Conservation (phyloP, 805 yeast genomes). For the Kodamaea fukazawae region DNA sequence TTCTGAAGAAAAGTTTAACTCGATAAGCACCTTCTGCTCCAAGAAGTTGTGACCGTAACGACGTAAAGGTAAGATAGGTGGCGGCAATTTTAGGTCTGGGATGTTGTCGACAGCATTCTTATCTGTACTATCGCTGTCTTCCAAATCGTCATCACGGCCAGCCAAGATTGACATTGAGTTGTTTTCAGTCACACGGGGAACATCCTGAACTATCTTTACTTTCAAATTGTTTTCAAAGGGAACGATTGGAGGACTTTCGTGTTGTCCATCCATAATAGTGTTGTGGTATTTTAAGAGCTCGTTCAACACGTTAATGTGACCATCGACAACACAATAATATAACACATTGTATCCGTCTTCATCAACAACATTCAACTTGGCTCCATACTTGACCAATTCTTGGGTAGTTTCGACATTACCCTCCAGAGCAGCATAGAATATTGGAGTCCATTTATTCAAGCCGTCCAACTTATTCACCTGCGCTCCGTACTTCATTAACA, state of each 20-base stretch:
- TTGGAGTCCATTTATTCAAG: conserved; percentile 90
- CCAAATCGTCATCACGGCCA: conserved; percentile 33
- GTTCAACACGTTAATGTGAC: conserved; percentile 79
- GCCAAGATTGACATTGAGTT: conserved; percentile 27
- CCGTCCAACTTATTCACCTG: conserved; percentile 78
- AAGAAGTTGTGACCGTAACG: conserved; percentile 94
- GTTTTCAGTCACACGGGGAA: background rate
- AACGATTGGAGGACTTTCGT: conserved; percentile 2
- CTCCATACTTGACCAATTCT: conserved; percentile 70
- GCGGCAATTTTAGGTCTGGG: conserved; percentile 90
- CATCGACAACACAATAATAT: conserved; percentile 92
- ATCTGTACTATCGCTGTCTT: conserved; percentile 35
- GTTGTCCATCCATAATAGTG: conserved; percentile 9
- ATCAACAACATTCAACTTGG: conserved; percentile 65
- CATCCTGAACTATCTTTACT: background rate
- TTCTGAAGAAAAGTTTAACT: conserved; percentile 60
- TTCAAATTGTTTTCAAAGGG: background rate
- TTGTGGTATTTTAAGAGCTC: conserved; percentile 50
- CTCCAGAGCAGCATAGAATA: conserved; percentile 84
- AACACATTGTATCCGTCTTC: conserved; percentile 78
- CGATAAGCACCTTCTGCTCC: conserved; percentile 84
- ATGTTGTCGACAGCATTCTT: conserved; percentile 59
- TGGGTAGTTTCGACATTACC: conserved; percentile 73
- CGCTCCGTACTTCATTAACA: conserved; percentile 67
- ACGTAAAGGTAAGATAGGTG: conserved; percentile 91